These are phyloP conservation scores for Ceratocystiopsis minuta DNA, from an alignment of 2,329 filamentous ascomycete species.

Conservation along the genomic window DNA sequence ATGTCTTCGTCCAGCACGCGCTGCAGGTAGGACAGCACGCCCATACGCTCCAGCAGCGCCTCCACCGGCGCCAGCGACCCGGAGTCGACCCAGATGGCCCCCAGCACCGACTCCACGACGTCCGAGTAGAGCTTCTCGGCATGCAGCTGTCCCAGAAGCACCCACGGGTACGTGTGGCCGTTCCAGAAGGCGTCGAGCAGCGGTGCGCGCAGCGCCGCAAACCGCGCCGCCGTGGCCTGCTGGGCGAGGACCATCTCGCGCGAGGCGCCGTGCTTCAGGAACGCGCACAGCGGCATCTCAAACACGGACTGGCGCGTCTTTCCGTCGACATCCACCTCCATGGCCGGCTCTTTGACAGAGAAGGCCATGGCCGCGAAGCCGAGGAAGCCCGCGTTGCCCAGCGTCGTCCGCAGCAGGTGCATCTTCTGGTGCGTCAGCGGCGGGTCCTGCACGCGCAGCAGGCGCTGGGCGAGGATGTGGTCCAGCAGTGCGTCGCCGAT, in stretches of 20 bases:
- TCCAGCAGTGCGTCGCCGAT: constrained; percentile 77
- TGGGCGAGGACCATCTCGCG: constrained; percentile 22
- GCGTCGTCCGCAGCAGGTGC: constrained; percentile 55
- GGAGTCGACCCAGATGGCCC: constrained; percentile 69
- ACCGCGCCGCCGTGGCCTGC: constrained; percentile 21
- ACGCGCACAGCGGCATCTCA: constrained; percentile 41
- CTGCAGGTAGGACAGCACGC: constrained; percentile 44
- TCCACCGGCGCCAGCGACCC: constrained; percentile 43
- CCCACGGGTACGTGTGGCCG: constrained; percentile 56
- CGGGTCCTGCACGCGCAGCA: constrained; percentile 9
- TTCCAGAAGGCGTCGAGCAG: constrained; percentile 32
- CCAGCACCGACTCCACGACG: constrained; percentile 62
- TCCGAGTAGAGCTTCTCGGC: constrained; percentile 70
- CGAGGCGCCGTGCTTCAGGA: constrained; percentile 40
- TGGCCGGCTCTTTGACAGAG: constrained; percentile 11
- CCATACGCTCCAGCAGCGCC: constrained; percentile 41
- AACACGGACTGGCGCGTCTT: not conserved
- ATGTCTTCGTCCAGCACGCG: constrained; percentile 42
- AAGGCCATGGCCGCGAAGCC: constrained; percentile 54
- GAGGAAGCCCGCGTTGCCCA: constrained; percentile 68
- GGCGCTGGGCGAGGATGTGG: constrained; percentile 40
- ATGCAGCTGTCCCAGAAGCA: constrained; percentile 43
- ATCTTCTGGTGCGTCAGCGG: constrained; percentile 38
- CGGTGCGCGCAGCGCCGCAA: constrained; percentile 26
- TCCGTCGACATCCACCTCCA: not conserved